These are phyloP conservation scores for Thuidium tamariscinum DNA, from an alignment of 225 moss, liverwort and hornwort species.

Conservation along the genomic window DNA sequence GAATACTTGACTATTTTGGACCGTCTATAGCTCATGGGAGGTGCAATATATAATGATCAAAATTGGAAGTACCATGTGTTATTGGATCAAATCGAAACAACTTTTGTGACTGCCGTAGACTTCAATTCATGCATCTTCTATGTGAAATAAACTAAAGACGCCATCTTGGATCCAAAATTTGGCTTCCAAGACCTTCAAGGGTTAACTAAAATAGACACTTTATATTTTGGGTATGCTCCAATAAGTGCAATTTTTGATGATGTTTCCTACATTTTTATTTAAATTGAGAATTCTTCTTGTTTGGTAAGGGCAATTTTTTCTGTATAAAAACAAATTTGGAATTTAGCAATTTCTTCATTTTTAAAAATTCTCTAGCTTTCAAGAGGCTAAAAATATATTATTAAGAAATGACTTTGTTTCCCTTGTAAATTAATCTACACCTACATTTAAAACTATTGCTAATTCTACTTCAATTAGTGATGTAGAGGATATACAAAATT, in stretches of 20 bases:
- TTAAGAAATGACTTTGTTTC: too few species aligned
- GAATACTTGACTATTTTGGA: not conserved
- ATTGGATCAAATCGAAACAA: not conserved
- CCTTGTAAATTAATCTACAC: not conserved
- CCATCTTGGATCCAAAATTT: not conserved
- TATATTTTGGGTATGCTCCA: not conserved
- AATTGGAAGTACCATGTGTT: not conserved
- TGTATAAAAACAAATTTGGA: rapidly evolving
- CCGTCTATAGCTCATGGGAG: rapidly evolving
- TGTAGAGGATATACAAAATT: not conserved
- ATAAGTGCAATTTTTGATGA: not conserved
- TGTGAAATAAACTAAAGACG: not conserved
- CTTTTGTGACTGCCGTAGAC: rapidly evolving
- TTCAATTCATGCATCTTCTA: not conserved
- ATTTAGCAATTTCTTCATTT: not conserved
- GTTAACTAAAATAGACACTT: not conserved
- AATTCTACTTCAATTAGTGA: not conserved
- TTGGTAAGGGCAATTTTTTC: rapidly evolving
- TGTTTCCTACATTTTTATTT: not conserved
- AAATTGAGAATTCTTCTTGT: rapidly evolving
- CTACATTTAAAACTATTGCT: not conserved
- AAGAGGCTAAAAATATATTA: too few species aligned
- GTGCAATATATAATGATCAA: not conserved
- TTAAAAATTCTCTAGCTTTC: not conserved
- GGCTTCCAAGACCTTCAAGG: rapidly evolving